Conservation (phyloP, 768 basidiomycete species). For the Leccinum incarnatum region DNA sequence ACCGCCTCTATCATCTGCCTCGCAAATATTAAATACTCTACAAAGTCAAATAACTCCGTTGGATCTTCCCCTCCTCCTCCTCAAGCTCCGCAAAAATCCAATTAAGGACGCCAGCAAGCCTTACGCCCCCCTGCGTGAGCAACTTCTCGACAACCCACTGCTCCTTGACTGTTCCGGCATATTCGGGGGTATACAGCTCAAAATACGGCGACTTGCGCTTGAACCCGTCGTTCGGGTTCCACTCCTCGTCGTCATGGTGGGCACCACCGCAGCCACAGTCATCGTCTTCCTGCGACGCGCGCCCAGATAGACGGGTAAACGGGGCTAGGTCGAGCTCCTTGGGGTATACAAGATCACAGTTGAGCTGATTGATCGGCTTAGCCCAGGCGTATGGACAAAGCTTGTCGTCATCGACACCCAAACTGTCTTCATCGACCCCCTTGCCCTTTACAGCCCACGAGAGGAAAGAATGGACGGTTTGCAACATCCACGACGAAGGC, state of each 20-base stretch:
- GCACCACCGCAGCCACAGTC: background rate
- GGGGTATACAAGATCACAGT: slow-evolving; percentile 85
- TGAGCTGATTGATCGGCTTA: slow-evolving; percentile 65
- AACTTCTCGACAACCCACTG: slow-evolving; percentile 77
- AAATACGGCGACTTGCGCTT: slow-evolving; percentile 33
- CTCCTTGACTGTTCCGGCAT: slow-evolving; percentile 65
- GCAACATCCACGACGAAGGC: slow-evolving; percentile 23
- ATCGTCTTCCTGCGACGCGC: slow-evolving; percentile 1
- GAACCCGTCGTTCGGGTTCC: background rate
- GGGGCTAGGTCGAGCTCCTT: slow-evolving; percentile 50
- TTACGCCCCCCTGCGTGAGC: slow-evolving; percentile 77
- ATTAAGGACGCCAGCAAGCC: slow-evolving; percentile 83
- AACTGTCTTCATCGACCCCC: slow-evolving; percentile 18
- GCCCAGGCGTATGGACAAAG: slow-evolving; percentile 84
- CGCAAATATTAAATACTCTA: background rate
- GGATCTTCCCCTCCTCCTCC: background rate
- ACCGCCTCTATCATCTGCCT: background rate
- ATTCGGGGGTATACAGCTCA: slow-evolving; percentile 81
- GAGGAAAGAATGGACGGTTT: slow-evolving; percentile 19
- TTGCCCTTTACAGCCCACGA: background rate
- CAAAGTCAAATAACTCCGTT: background rate
- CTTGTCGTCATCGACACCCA: slow-evolving; percentile 49
- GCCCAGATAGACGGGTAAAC: slow-evolving; percentile 29
- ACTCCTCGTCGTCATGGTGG: background rate
- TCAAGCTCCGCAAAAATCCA: slow-evolving; percentile 48